Percentiles rank a stretch among this genome's conserved stretches.
Conservation (phyloP, 2,329 filamentous ascomycete genomes). For the Periconia sp. region DNA sequence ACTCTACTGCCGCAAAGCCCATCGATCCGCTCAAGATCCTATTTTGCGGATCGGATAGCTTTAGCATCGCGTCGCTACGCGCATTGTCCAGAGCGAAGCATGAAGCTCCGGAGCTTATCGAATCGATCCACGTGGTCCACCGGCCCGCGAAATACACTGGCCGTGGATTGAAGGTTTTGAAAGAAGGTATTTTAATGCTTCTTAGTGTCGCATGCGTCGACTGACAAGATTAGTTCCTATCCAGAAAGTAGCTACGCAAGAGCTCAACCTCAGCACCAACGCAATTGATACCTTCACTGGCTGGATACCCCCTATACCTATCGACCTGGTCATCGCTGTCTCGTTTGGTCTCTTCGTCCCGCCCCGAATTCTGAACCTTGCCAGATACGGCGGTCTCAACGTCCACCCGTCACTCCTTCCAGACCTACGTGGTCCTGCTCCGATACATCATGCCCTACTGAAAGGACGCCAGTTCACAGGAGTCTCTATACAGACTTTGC, state of each 20-base stretch:
- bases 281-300: conserved; percentile 80
- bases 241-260: conserved; percentile 63
- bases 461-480: conserved; percentile 67
- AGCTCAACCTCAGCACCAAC: conserved; percentile 71
- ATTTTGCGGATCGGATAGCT: conserved; percentile 92
- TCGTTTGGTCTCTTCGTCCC: conserved; percentile 95
- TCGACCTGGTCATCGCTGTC: conserved; percentile 84
- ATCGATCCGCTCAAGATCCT: conserved; percentile 75
- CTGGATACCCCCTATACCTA: conserved; percentile 63
- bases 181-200: conserved; percentile 60
- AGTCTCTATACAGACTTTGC: conserved; percentile 85
- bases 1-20: conserved; percentile 14
- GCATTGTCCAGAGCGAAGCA: conserved; percentile 69
- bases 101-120: conserved; percentile 40
- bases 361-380: conserved; percentile 69
- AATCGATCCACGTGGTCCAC: conserved; percentile 85
- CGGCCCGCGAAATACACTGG: conserved; percentile 80
- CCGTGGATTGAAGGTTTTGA: conserved; percentile 72
- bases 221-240: conserved; percentile 69
- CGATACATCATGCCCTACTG: conserved; percentile 84
- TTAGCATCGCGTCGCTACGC: conserved; percentile 79
- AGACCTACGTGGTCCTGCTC: conserved; percentile 83
- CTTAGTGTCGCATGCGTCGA: neutral
- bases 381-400: conserved; percentile 87
- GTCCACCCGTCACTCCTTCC: conserved; percentile 91